Base-by-base conservation (phyloP, 352 stramenopile genomes). In the Globisporangium paroecandrum region DNA sequence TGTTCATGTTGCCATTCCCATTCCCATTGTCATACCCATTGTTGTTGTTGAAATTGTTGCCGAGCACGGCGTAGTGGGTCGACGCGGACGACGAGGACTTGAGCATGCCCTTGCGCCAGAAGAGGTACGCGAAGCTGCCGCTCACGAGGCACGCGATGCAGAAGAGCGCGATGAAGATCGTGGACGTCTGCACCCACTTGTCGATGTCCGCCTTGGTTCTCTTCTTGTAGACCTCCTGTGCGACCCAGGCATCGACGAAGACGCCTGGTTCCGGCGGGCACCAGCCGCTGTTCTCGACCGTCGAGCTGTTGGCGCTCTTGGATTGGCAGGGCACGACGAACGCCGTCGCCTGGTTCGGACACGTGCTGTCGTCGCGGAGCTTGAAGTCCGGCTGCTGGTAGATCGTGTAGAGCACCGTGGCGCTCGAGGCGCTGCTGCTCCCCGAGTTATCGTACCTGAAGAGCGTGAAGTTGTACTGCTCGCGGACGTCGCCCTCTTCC, bases 241-340 rank as follows among this genome's bases (percentile, higher is more conserved):
- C 13, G 24, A 89, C 55, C 81, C 81, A 89, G 12, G 87, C 56
- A 18, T 79, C 65, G 18, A 80, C 70, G 32, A 86, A 75, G 2
- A 68, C 68, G 4, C 72, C 76, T 2, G 62, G 43, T 5, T 27
- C 58, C 24, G 81, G 81, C 29, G 68, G 25, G 67, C 78, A 89
- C 78, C 78, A 89, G 2, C 56, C 47, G 3, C 63, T 51, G 5
- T 57, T 58, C 12, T 76, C 58, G 0, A 43, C 38, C 22, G 54
- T 38, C n/a, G 43, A 27, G 25, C 8, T 15, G 5, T 7, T 32
- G 6, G 47, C 15, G 6, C 15, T 49, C 25, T 72, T 64, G 20
- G 71, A 53, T 1, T 70, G 69, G 56, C 81, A 89, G 1, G 81
- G 81, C 1, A 81, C 73, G n/a, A 81, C 76, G 68, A 87, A 89